Evolutionary conservation across 257 asterid genomes (phyloP), one percentile per base, ranked within the genome.

Genomic region (Nicotiana tomentosiformis): DNA sequence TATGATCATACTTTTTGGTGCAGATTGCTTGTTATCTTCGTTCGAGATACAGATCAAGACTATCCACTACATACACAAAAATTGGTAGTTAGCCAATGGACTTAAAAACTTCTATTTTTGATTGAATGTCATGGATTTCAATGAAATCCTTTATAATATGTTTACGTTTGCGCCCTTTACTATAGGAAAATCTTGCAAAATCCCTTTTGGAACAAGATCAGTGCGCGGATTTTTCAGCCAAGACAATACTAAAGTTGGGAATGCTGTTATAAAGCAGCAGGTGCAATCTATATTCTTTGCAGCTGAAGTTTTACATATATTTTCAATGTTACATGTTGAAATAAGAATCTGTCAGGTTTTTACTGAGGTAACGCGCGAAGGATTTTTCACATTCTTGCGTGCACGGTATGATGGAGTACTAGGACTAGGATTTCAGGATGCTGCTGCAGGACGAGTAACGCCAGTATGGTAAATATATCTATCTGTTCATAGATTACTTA

Each of bases 371-470:
- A 80, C 86, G 4, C 33, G 74, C 57, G 90, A 85, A 77, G 83
- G 85, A 67, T 20, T 81, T 80, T 70, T 85, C 84, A 57, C 87
- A 10, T 87, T 87, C 81, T 57, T 83, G 67, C 62, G 49, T 56
- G 87, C 87, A n/a, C 84, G 77, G 23, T 87, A 80, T 64, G 90
- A 87, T 81, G 90, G 90, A 3, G 84, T 87, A 17, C 84, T 87
- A 66, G 90, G 90, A 66, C 87, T 87, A 61, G 90, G 90, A 57
- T 87, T 87, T 82, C 87, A 83, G 81, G 87, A 87, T 23, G 61
- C 14, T 23, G 79, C 79, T 72, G 79, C 61, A 69, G 87, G 85
- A 15, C 65, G 33, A 26, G 88, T 78, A 20, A 82, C 82, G 29
- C 88, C 88, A 51, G 87, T 87, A 46, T 87, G 90, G 88, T 87